These are phyloP conservation scores for Globisporangium parvum DNA, from an alignment of 352 stramenopile genomes.

Conservation along the genomic window DNA sequence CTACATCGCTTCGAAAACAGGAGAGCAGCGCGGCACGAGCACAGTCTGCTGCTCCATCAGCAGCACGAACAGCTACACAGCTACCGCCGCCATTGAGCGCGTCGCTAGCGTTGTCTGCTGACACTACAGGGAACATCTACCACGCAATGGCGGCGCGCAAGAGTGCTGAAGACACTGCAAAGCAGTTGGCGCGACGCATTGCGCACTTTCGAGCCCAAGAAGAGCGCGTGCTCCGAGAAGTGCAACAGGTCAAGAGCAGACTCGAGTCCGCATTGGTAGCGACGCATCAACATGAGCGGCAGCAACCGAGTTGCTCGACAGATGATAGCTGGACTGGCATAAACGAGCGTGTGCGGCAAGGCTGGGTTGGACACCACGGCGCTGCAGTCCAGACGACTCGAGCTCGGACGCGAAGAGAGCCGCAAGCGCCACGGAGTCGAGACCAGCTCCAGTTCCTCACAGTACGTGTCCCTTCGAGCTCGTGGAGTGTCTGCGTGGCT, in stretches of 20 bases:
- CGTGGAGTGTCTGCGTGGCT: no score
- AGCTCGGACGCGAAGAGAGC: conserved; percentile 1
- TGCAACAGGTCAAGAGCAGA: conserved; percentile 37
- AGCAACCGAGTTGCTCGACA: background rate
- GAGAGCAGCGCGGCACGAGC: background rate
- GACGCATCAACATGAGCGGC: no score
- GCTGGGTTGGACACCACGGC: background rate
- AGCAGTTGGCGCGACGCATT: conserved; percentile 42
- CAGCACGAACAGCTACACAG: no score
- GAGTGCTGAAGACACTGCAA: conserved; percentile 38
- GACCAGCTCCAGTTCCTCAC: conserved; percentile 49
- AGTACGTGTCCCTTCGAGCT: conserved; percentile 11
- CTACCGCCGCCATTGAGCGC: no score
- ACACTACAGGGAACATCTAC: conserved; percentile 28
- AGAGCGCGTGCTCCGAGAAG: conserved; percentile 43
- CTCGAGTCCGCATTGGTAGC: conserved; percentile 22
- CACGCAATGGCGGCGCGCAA: conserved; percentile 41
- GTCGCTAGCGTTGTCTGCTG: background rate
- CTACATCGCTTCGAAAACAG: background rate
- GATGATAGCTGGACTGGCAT: background rate
- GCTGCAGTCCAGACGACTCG: background rate
- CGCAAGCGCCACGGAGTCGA: conserved; percentile 24
- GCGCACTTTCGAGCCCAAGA: conserved; percentile 48
- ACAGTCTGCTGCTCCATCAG: no score
- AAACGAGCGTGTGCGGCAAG: no score